Conservation (phyloP, 2,329 filamentous ascomycete genomes). For the Neonectria sp. region DNA sequence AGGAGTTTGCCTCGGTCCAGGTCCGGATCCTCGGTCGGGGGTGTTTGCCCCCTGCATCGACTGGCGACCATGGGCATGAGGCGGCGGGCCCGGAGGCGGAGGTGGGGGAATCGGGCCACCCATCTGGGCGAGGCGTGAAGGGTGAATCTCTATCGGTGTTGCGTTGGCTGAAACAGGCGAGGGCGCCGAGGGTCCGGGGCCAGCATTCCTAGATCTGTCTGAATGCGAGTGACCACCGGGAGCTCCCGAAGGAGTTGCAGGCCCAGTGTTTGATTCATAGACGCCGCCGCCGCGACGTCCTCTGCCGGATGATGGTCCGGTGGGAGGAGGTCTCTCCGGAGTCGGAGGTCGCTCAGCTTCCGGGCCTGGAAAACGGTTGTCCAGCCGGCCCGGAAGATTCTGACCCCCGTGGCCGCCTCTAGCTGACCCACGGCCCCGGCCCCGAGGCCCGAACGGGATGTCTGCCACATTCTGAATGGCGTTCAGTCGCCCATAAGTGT, state of each 20-base stretch:
- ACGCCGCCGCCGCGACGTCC: conserved; percentile 60
- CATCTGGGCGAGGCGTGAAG: conserved; percentile 66
- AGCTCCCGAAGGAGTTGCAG: conserved; percentile 48
- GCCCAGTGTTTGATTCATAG: conserved; percentile 55
- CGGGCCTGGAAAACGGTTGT: conserved; percentile 58
- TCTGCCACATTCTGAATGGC: conserved; percentile 62
- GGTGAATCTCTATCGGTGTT: conserved; percentile 59
- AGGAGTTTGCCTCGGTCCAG: conserved; percentile 45
- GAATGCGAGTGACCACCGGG: conserved; percentile 52
- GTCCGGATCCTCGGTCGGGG: conserved; percentile 48
- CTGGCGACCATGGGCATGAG: conserved; percentile 49
- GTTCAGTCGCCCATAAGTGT: conserved; percentile 75
- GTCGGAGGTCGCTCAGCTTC: conserved; percentile 61
- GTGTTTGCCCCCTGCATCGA: conserved; percentile 50
- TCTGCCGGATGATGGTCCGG: conserved; percentile 67
- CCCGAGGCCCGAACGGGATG: conserved; percentile 71
- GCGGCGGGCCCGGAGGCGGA: conserved; percentile 52
- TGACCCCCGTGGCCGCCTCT: conserved; percentile 56
- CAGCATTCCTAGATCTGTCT: conserved; percentile 61
- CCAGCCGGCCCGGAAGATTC: conserved; percentile 57
- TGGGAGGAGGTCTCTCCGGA: conserved; percentile 67
- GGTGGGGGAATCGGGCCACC: conserved; percentile 45
- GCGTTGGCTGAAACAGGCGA: conserved; percentile 45
- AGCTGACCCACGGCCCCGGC: conserved; percentile 61
- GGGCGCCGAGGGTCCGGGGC: conserved; percentile 42